Percentiles rank a stretch among this genome's conserved stretches.
These are phyloP conservation scores for Chalciporus piperatus DNA, from an alignment of 768 basidiomycete species.

Conservation along the genomic window DNA sequence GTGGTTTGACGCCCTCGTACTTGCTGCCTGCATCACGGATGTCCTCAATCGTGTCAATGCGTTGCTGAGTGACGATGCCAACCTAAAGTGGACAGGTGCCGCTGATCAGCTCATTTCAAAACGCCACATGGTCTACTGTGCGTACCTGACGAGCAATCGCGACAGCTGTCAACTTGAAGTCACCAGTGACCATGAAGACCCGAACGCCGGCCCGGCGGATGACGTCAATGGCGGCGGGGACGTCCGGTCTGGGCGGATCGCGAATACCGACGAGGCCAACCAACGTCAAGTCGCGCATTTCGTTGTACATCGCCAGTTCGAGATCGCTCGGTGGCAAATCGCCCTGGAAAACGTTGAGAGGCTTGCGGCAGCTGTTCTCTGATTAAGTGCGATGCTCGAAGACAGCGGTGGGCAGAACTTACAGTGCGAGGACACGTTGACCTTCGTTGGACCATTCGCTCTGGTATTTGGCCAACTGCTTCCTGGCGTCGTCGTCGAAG, in stretches of 20 bases:
- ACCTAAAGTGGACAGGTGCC: constrained; percentile 28
- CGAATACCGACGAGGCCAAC: constrained; percentile 53
- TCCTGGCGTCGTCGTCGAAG: constrained; percentile 22
- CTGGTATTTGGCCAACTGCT: constrained; percentile 28
- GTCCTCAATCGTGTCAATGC: constrained; percentile 33
- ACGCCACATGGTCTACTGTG: constrained; percentile 1
- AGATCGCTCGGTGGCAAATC: constrained; percentile 28
- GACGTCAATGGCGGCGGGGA: constrained; percentile 43
- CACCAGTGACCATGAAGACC: constrained; percentile 58
- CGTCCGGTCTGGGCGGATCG: constrained; percentile 54
- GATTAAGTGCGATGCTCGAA: constrained; percentile 1
- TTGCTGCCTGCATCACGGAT: constrained; percentile 22
- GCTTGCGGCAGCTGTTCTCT: constrained; percentile 6
- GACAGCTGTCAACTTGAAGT: constrained; percentile 51
- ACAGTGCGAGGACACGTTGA: constrained; percentile 52
- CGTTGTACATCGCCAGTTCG: constrained; percentile 40
- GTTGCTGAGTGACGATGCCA: constrained; percentile 40
- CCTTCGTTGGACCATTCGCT: constrained; percentile 46
- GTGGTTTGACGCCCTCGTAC: constrained; percentile 9
- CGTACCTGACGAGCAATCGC: constrained; percentile 47
- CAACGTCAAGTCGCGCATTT: constrained; percentile 40
- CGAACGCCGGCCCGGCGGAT: constrained; percentile 50
- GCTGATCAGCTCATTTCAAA: constrained; percentile 1
- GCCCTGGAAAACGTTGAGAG: constrained; percentile 17
- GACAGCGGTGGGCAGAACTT: neutral